phyloP scores from a whole-genome alignment of 495 filamentous ascomycete species.

The Aspergillus panamensis region DNA sequence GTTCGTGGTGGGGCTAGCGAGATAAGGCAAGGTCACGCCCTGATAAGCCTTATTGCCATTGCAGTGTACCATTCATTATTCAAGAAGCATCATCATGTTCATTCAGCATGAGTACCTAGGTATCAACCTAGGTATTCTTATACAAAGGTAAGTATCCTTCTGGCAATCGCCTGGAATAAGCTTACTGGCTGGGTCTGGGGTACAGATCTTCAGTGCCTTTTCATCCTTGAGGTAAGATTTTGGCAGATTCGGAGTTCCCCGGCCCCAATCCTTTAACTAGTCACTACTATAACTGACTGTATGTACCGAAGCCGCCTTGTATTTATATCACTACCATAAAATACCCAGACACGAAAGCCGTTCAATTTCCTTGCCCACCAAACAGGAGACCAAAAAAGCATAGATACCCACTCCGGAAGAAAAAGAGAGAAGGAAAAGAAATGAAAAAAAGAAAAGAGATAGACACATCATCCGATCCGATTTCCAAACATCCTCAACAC shows the following conservation, averaged over 20 bases:
- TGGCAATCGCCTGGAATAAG: not conserved
- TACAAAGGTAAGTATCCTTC: too few relatives aligned
- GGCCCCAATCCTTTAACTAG: not conserved
- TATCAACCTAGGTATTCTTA: too few relatives aligned
- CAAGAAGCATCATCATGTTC: too few relatives aligned
- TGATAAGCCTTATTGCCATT: slow-evolving; percentile 20
- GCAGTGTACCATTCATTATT: slow-evolving; percentile 7
- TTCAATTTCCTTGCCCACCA: not conserved
- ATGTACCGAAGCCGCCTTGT: not conserved
- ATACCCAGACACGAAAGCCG: not conserved
- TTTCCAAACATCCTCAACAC: not conserved
- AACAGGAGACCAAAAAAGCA: not conserved
- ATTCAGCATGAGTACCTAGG: too few relatives aligned
- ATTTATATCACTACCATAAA: not conserved
- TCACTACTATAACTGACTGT: too few relatives aligned
- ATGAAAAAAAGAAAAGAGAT: slow-evolving; percentile 14
- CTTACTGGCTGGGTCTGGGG: not conserved
- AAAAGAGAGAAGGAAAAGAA: not conserved
- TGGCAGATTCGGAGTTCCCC: not conserved
- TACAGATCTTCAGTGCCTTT: not conserved
- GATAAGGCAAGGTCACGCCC: slow-evolving; percentile 16
- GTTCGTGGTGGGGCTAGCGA: slow-evolving; percentile 11
- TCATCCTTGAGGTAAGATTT: not conserved
- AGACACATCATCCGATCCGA: slow-evolving; percentile 5
- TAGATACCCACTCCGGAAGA: not conserved